Evolutionary conservation across 1,284 basidiomycete species (phyloP).

Genomic region (Retiboletus flavoniger): DNA sequence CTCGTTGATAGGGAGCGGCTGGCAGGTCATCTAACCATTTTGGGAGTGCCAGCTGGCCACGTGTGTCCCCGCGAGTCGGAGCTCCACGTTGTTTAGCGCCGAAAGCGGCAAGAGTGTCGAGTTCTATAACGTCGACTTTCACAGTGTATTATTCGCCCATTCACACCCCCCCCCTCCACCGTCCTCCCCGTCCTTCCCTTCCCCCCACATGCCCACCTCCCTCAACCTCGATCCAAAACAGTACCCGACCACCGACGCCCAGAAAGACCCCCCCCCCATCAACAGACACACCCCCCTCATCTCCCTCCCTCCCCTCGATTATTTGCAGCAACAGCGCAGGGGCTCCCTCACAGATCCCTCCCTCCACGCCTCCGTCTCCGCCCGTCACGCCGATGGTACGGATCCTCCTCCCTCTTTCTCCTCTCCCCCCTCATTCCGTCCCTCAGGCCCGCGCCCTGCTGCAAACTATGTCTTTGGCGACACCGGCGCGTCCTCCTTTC

Average conservation of each 20-base stretch:
- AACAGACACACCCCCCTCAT: conserved; percentile 40
- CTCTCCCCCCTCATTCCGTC: conserved; percentile 17
- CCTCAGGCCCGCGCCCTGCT: conserved; percentile 53
- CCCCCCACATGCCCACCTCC: conserved; percentile 19
- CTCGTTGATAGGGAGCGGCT: neutral
- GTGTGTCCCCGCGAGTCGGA: conserved; percentile 32
- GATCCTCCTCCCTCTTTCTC: neutral
- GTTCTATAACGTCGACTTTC: conserved; percentile 33
- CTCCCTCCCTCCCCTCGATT: conserved; percentile 70
- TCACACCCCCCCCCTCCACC: neutral
- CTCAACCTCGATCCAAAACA: too few species aligned
- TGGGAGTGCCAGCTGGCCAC: conserved; percentile 23
- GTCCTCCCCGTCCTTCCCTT: neutral
- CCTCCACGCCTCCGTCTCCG: conserved; percentile 49
- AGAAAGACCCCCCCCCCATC: conserved; percentile 32
- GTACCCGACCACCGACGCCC: neutral
- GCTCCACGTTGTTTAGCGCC: conserved; percentile 31
- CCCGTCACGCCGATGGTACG: conserved; percentile 19
- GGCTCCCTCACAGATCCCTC: conserved; percentile 80
- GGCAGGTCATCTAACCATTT: conserved; percentile 29
- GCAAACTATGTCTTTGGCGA: conserved; percentile 71
- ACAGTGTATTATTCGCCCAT: conserved; percentile 3
- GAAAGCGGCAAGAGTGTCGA: conserved; percentile 24
- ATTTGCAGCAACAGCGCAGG: conserved; percentile 71
- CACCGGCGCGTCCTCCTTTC: conserved; percentile 45